Evolutionary conservation across 257 asterid genomes (phyloP).

Genomic region (Coffea eugenioides): DNA sequence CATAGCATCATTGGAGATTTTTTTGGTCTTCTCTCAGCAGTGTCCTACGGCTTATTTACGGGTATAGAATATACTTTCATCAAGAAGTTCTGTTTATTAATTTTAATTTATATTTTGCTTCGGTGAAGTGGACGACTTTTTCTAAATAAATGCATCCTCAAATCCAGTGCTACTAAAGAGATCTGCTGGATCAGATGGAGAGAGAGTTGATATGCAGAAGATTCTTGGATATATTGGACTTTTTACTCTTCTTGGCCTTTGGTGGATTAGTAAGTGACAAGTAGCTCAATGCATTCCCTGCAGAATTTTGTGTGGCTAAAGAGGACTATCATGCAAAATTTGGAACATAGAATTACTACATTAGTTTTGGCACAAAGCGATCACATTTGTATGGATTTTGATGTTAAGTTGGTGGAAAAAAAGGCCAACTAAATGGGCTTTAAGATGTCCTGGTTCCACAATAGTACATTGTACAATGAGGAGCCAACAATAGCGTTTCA

Average conservation of each 20-base stretch:
- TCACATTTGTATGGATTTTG: neutral
- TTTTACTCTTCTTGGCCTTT: constrained; percentile 60
- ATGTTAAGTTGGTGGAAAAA: neutral
- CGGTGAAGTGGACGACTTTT: constrained; percentile 5
- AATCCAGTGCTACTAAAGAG: constrained; percentile 71
- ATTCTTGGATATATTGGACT: constrained; percentile 70
- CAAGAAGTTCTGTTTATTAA: neutral
- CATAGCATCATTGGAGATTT: constrained; percentile 62
- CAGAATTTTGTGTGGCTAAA: neutral
- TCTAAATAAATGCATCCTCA: constrained; percentile 8
- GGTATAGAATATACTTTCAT: constrained; percentile 30
- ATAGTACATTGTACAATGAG: neutral
- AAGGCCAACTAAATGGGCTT: neutral
- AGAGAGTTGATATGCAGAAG: constrained; percentile 63
- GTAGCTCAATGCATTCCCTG: neutral
- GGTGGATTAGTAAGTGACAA: constrained; percentile 80
- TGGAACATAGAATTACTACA: neutral
- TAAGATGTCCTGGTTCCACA: neutral
- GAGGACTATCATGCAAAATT: neutral
- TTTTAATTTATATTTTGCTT: neutral
- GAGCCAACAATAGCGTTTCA: neutral
- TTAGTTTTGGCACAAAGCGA: neutral
- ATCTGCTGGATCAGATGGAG: constrained; percentile 69
- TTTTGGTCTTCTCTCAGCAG: constrained; percentile 74
- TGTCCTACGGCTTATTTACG: constrained; percentile 67